Conservation (phyloP, 805 yeast species). For the Lipomyces spencermartinsiae region DNA sequence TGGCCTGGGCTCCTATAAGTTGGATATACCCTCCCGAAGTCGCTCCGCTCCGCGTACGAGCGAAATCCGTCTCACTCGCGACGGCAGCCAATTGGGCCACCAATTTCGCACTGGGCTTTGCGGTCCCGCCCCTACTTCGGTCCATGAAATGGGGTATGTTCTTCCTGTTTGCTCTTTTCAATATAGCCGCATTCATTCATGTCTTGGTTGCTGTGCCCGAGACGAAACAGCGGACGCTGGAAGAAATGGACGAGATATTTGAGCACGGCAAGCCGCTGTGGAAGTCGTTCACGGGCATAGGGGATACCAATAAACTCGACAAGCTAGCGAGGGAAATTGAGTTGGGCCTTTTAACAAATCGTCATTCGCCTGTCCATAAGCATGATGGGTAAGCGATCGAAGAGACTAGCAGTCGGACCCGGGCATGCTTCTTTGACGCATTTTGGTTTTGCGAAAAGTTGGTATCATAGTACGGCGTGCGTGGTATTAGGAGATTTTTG, state of each 20-base stretch:
- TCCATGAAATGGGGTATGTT: no score
- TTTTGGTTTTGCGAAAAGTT: no score
- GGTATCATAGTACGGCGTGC: no score
- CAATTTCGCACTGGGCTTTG: conserved; percentile 50
- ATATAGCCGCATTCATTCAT: conserved; percentile 44
- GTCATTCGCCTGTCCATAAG: no score
- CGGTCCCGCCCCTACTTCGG: conserved; percentile 45
- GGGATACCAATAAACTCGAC: not conserved
- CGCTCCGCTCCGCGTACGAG: conserved; percentile 60
- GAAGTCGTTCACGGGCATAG: conserved; percentile 2
- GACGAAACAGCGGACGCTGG: conserved; percentile 81
- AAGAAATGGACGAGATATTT: no score
- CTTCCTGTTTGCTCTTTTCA: conserved; percentile 66
- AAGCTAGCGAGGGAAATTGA: conserved; percentile 10
- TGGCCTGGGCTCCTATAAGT: conserved; percentile 59
- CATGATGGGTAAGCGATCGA: no score
- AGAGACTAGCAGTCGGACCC: no score
- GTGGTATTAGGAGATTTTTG: no score
- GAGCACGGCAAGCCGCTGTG: conserved; percentile 47
- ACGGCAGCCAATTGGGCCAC: conserved; percentile 70
- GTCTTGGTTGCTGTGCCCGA: conserved; percentile 77
- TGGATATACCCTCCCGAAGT: conserved; percentile 72
- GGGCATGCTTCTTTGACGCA: no score
- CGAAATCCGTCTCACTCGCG: no score
- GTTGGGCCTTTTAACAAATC: no score